A percentile compares a stretch with the other conserved stretches of the same genome.
phyloP scores from a whole-genome alignment of 139 green algal species.

The Chlamydomonas sphaeroides region DNA sequence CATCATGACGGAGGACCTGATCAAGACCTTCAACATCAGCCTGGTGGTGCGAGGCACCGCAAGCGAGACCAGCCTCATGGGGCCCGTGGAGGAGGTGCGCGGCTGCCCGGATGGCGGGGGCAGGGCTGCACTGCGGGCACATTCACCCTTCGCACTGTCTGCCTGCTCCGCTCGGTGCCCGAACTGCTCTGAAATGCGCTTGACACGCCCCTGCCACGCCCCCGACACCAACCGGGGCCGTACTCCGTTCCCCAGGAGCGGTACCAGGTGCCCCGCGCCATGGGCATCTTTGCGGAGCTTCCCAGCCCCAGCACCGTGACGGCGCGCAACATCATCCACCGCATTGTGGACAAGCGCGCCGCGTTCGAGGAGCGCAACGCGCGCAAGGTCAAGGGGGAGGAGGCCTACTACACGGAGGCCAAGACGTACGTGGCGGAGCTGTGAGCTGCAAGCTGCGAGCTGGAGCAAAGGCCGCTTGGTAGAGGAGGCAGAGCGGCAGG shows the following conservation, averaged over 20 bases:
- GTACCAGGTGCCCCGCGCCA: constrained; percentile 49
- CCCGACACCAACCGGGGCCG: too few species aligned
- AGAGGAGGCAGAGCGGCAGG: too few species aligned
- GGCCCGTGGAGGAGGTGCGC: constrained; percentile 10
- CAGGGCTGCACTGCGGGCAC: too few species aligned
- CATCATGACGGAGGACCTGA: constrained; percentile 85
- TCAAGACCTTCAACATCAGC: constrained; percentile 97
- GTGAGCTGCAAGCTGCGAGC: constrained; percentile 28
- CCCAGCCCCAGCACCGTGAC: constrained; percentile 77
- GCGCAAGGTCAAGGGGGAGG: constrained; percentile 82
- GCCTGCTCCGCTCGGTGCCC: too few species aligned
- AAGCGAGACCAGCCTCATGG: constrained; percentile 64
- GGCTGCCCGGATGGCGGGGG: too few species aligned
- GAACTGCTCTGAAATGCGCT: too few species aligned
- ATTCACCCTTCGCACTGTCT: too few species aligned
- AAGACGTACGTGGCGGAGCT: constrained; percentile 73
- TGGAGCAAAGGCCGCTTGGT: too few species aligned
- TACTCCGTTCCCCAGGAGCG: constrained; percentile 52
- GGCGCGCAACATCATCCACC: constrained; percentile 88
- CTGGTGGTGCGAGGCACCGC: constrained; percentile 87
- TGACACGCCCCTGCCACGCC: too few species aligned
- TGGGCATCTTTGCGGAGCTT: constrained; percentile 70
- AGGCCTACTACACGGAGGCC: constrained; percentile 75
- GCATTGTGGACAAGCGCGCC: constrained; percentile 92
- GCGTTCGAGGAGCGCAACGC: constrained; percentile 83